Percentiles rank a stretch among this genome's conserved stretches.
These are phyloP conservation scores for Hibiscus mutabilis DNA, from an alignment of 345 rosid genomes.

Conservation along the genomic window DNA sequence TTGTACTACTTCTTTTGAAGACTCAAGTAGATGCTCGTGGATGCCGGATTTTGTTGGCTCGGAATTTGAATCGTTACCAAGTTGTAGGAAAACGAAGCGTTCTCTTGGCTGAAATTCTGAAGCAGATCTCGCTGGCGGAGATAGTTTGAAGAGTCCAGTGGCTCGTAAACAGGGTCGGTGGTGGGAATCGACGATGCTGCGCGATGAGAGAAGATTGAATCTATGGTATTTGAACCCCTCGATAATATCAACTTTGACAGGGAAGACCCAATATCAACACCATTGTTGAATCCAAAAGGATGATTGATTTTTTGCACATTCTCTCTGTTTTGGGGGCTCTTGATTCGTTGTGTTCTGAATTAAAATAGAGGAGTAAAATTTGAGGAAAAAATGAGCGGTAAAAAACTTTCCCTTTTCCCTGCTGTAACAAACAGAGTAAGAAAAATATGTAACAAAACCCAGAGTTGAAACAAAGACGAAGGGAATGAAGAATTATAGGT, in stretches of 20 bases:
- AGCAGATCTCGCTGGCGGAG: background rate
- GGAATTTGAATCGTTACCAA: background rate
- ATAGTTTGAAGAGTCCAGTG: background rate
- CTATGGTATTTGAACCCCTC: constrained; percentile 70
- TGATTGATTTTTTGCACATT: background rate
- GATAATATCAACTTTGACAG: constrained; percentile 66
- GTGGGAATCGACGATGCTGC: background rate
- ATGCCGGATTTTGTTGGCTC: too few relatives aligned
- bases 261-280: constrained; percentile 39
- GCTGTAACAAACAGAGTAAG: background rate
- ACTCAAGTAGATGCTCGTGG: background rate
- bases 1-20: constrained; percentile 8
- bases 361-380: too few relatives aligned
- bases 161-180: too few relatives aligned
- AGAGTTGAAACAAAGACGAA: background rate
- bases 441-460: background rate
- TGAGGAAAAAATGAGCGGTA: background rate
- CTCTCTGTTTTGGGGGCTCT: too few relatives aligned
- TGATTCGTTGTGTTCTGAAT: too few relatives aligned
- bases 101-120: background rate
- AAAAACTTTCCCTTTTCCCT: background rate
- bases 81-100: too few relatives aligned
- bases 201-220: background rate
- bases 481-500: background rate
- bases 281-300: background rate